These are phyloP conservation scores for Jaenimonas drosophilae DNA, from an alignment of 208 protist genomes.

Conservation along the genomic window DNA sequence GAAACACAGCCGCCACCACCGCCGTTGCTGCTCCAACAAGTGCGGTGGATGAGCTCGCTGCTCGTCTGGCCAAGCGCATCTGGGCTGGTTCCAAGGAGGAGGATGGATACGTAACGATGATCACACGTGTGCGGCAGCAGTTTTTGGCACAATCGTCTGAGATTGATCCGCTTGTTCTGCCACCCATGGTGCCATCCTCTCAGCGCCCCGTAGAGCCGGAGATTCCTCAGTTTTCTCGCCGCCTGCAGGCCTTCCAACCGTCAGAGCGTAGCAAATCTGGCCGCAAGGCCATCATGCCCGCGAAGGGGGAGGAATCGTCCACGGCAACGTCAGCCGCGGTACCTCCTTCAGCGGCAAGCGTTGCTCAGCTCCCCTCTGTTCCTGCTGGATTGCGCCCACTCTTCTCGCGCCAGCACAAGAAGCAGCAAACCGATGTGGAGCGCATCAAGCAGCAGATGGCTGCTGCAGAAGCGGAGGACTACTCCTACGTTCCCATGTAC, in stretches of 20 bases:
- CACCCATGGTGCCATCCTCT: constrained; percentile 24
- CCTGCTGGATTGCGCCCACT: too few species aligned
- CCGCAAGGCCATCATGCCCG: neutral
- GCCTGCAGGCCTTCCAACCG: constrained; percentile 4
- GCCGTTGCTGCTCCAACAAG: too few species aligned
- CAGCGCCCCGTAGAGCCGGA: constrained; percentile 20
- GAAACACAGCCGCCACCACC: too few species aligned
- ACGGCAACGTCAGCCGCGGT: neutral
- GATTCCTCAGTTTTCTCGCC: constrained; percentile 15
- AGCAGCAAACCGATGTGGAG: too few species aligned
- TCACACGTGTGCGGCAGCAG: constrained; percentile 36
- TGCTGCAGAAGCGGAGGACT: neutral
- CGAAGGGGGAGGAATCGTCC: too few species aligned
- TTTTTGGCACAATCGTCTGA: constrained; percentile 17
- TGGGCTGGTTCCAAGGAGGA: constrained; percentile 13
- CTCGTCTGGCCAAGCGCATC: constrained; percentile 10
- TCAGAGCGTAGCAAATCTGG: too few species aligned
- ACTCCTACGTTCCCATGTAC: neutral
- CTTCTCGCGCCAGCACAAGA: too few species aligned
- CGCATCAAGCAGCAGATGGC: too few species aligned
- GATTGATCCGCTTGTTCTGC: constrained; percentile 31
- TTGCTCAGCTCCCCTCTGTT: neutral
- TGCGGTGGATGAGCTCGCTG: neutral
- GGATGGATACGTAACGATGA: constrained; percentile 32
- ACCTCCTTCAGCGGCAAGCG: neutral